A percentile compares a stretch with the other conserved stretches of the same genome.
Evolutionary conservation across 2,329 filamentous ascomycete genomes (phyloP).

Genomic region (Arthrobotrys musiformis): DNA sequence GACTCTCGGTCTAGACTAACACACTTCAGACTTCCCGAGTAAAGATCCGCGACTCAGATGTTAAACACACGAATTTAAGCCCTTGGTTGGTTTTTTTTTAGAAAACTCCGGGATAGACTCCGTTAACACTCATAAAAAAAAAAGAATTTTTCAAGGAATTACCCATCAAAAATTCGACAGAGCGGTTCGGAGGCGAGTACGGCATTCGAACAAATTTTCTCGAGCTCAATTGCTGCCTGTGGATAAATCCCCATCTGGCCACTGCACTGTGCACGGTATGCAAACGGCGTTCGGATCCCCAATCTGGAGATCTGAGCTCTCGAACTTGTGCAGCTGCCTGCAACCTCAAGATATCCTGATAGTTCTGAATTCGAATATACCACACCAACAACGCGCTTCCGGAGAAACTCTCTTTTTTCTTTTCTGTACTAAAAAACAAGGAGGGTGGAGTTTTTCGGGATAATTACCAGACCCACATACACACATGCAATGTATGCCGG

Average conservation of each 20-base stretch:
- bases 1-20: slow-evolving; percentile 2
- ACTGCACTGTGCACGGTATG: neutral
- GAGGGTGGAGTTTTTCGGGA: neutral
- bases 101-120: slow-evolving; percentile 20
- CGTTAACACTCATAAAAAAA: too few relatives aligned
- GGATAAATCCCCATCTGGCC: neutral
- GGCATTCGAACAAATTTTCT: too few relatives aligned
- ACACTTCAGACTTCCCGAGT: slow-evolving; percentile 21
- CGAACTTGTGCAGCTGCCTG: too few relatives aligned
- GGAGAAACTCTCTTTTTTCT: neutral
- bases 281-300: slow-evolving; percentile 7
- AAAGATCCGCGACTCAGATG: slow-evolving; percentile 30
- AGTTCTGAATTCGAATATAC: slow-evolving; percentile 14
- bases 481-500: neutral
- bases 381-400: slow-evolving; percentile 19
- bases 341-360: neutral
- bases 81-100: neutral
- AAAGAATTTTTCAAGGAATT: neutral
- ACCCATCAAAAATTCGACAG: neutral
- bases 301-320: slow-evolving; percentile 19
- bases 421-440: neutral
- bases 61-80: neutral
- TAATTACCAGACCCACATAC: neutral
- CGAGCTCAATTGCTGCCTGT: neutral
- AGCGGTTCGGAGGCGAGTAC: neutral